A percentile compares a stretch with the other conserved stretches of the same genome.
Conservation (phyloP, 78 protist genomes). For the Blattamonas nauphoetae region DNA sequence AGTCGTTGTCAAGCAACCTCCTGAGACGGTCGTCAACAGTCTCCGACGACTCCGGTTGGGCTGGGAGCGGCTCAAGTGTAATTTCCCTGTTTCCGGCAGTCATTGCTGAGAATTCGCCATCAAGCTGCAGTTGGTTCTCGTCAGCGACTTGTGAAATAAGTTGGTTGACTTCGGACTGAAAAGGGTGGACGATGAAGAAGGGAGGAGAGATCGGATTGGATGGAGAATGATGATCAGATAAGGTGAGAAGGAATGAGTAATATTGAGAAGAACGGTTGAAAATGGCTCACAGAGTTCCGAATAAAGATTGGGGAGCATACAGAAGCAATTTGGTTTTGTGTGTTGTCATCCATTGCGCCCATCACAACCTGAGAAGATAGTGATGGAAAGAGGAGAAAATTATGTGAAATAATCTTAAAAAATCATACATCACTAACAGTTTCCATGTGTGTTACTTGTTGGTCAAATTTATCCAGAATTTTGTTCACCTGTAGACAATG, state of each 20-base stretch:
- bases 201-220: not conserved
- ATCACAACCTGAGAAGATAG: not conserved
- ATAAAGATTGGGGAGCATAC: not conserved
- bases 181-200: not conserved
- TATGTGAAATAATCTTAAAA: not conserved
- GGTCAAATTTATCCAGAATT: not conserved
- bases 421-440: not conserved
- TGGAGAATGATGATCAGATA: not conserved
- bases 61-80: no score
- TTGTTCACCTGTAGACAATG: not conserved
- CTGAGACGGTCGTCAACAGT: no score
- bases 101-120: not conserved
- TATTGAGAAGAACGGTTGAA: no score
- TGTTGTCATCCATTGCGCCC: not conserved
- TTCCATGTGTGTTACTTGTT: not conserved
- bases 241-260: no score
- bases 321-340: not conserved
- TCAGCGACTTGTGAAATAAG: not conserved
- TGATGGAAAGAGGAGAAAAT: not conserved
- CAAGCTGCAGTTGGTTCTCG: not conserved
- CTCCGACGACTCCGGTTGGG: no score
- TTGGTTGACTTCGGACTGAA: not conserved
- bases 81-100: no score
- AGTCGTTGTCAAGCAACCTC: no score
- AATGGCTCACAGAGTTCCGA: no score